These are phyloP conservation scores for Diddensiella santjacobensis DNA, from an alignment of 805 yeast genomes.

Conservation along the genomic window DNA sequence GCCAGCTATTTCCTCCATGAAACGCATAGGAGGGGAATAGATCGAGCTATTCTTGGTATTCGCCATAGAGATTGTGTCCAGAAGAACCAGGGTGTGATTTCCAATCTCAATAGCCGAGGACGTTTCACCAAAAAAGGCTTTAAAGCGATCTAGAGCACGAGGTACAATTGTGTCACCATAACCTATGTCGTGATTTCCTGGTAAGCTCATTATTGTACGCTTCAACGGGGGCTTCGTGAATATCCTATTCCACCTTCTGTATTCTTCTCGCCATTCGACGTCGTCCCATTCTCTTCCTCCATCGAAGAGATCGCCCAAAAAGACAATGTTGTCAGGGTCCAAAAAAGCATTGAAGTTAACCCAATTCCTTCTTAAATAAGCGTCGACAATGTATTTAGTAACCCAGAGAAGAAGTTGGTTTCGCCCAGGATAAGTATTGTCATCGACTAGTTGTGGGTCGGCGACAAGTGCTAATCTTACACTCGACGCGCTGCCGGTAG, in stretches of 20 bases:
- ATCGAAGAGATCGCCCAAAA: constrained; percentile 89
- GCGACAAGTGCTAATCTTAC: constrained; percentile 59
- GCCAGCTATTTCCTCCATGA: constrained; percentile 42
- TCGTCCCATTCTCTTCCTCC: constrained; percentile 89
- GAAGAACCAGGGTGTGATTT: constrained; percentile 68
- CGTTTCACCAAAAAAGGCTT: constrained; percentile 69
- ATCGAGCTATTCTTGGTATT: constrained; percentile 48
- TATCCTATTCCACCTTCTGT: constrained; percentile 58
- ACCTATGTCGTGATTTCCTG: constrained; percentile 98
- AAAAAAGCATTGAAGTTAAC: constrained; percentile 51
- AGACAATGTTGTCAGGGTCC: constrained; percentile 71
- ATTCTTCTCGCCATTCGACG: constrained; percentile 66
- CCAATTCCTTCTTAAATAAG: constrained; percentile 76
- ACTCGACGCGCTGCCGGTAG: constrained; percentile 4
- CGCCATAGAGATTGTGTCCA: constrained; percentile 82
- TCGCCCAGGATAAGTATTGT: constrained; percentile 76
- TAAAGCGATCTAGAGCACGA: constrained; percentile 58
- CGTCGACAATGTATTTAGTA: constrained; percentile 65
- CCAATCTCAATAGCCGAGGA: constrained; percentile 50
- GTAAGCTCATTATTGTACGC: constrained; percentile 46
- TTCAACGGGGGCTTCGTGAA: constrained; percentile 56
- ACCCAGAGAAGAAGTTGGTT: constrained; percentile 48
- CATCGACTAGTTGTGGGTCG: constrained; percentile 93
- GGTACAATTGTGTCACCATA: constrained; percentile 70
- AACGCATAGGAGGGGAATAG: constrained; percentile 45